Percentiles rank a stretch among this genome's conserved stretches.
phyloP scores from a whole-genome alignment of 192 early-diverging fungal genomes.

The Backusella luteola region DNA sequence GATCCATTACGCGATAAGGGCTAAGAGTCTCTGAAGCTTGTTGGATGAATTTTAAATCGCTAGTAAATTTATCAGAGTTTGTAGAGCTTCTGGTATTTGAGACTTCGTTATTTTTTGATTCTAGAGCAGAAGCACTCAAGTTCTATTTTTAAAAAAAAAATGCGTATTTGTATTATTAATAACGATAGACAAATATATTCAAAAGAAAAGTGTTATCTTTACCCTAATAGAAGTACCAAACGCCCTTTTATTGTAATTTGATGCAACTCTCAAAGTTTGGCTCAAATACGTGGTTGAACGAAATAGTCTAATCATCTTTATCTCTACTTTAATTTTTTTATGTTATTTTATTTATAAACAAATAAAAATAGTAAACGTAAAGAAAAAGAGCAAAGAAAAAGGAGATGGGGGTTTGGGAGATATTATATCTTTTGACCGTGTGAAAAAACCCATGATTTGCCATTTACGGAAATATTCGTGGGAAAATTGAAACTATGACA shows the following conservation, averaged over 20 bases:
- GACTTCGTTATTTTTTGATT: not conserved
- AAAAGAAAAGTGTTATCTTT: not conserved
- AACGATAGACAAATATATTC: not conserved
- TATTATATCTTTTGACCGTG: conserved; percentile 12
- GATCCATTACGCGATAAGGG: conserved; percentile 94
- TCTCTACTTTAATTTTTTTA: not conserved
- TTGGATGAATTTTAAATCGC: conserved; percentile 49
- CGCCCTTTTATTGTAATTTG: not conserved
- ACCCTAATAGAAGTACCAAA: not conserved
- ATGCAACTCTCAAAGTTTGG: not conserved
- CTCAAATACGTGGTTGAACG: not conserved
- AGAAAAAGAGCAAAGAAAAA: not conserved
- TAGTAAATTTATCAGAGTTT: conserved; percentile 10
- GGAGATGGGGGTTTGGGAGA: not conserved
- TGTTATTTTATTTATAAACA: not conserved
- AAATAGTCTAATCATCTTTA: not conserved
- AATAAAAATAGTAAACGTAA: not conserved
- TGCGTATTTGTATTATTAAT: not conserved
- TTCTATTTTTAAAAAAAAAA: not conserved
- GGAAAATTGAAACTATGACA: not conserved
- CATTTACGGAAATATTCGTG: conserved; percentile 7
- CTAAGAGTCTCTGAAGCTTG: conserved; percentile 66
- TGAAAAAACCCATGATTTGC: conserved; percentile 1
- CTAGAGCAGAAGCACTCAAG: not conserved
- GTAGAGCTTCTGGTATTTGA: not conserved